phyloP scores from a whole-genome alignment of 2,329 filamentous ascomycete species.

The Corinectria fuckeliana region DNA sequence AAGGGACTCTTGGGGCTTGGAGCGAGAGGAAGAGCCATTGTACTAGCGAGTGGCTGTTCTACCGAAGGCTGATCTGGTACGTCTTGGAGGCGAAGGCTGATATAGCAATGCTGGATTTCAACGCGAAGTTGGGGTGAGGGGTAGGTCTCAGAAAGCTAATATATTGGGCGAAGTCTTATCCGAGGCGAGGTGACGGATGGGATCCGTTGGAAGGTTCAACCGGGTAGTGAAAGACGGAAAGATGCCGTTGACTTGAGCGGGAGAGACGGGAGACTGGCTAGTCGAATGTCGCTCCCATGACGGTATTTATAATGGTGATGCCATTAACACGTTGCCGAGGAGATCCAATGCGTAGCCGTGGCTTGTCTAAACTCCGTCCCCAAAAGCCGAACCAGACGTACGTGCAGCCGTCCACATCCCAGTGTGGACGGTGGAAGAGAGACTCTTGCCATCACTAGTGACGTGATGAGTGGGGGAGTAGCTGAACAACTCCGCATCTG shows the following conservation, averaged over 20 bases:
- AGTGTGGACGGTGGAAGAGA: background rate
- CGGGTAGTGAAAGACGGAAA: background rate
- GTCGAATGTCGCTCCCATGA: background rate
- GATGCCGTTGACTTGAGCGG: background rate
- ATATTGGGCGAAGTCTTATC: background rate
- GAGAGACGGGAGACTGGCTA: background rate
- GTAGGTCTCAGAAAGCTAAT: background rate
- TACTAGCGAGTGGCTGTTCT: background rate
- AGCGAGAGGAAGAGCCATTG: conserved; percentile 44
- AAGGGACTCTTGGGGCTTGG: conserved; percentile 65
- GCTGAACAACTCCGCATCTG: background rate
- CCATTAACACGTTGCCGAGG: background rate
- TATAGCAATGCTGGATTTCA: background rate
- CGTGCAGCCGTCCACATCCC: background rate
- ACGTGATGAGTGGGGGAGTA: conserved; percentile 1
- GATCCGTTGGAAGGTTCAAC: conserved; percentile 13
- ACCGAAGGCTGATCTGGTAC: background rate
- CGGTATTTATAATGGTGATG: conserved; percentile 9
- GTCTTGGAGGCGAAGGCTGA: background rate
- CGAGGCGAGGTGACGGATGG: background rate
- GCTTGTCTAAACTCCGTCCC: conserved; percentile 21
- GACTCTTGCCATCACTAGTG: conserved; percentile 4
- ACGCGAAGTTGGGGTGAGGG: background rate
- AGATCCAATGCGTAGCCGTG: background rate
- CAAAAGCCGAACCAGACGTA: conserved; percentile 5